phyloP scores from a whole-genome alignment of 2,329 filamentous ascomycete species.

The Rutstroemia sp. region DNA sequence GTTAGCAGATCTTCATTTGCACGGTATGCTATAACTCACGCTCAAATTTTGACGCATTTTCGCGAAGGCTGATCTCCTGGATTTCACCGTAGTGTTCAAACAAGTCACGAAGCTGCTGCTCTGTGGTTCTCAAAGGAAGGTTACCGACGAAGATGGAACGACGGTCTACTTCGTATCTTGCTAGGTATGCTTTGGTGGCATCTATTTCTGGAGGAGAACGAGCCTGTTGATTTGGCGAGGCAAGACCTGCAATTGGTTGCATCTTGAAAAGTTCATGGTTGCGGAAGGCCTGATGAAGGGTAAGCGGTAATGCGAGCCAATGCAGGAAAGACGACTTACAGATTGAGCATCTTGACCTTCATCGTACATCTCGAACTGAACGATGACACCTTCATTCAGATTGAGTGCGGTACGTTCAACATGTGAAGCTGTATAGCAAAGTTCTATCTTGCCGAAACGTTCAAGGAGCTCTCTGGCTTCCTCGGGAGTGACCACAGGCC shows the following conservation, averaged over 20 bases:
- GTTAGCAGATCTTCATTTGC: conserved; percentile 12
- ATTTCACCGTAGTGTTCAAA: conserved; percentile 35
- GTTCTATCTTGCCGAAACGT: conserved; percentile 37
- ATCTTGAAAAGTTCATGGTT: conserved; percentile 27
- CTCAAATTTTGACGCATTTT: conserved; percentile 25
- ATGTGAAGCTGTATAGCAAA: conserved; percentile 18
- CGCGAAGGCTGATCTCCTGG: conserved; percentile 28
- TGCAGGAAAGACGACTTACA: conserved; percentile 32
- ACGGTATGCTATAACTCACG: conserved; percentile 13
- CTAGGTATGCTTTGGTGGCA: conserved; percentile 22
- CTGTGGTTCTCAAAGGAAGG: conserved; percentile 33
- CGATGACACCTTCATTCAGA: conserved; percentile 34
- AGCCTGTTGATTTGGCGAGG: conserved; percentile 11
- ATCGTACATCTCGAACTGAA: conserved; percentile 46
- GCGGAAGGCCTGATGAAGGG: conserved; percentile 22
- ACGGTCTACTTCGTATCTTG: conserved; percentile 36
- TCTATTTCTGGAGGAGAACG: conserved; percentile 4
- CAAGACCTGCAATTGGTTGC: conserved; percentile 30
- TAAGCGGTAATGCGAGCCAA: neutral
- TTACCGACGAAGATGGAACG: conserved; percentile 43
- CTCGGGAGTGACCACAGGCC: conserved; percentile 32
- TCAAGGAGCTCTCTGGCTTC: conserved; percentile 40
- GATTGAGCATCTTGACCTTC: conserved; percentile 40
- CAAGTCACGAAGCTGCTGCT: conserved; percentile 32
- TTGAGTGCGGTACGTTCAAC: conserved; percentile 24